Percentiles rank a stretch among this genome's conserved stretches.
Evolutionary conservation across 2,329 filamentous ascomycete species (phyloP).

Genomic region (Pochonia chlamydosporia): DNA sequence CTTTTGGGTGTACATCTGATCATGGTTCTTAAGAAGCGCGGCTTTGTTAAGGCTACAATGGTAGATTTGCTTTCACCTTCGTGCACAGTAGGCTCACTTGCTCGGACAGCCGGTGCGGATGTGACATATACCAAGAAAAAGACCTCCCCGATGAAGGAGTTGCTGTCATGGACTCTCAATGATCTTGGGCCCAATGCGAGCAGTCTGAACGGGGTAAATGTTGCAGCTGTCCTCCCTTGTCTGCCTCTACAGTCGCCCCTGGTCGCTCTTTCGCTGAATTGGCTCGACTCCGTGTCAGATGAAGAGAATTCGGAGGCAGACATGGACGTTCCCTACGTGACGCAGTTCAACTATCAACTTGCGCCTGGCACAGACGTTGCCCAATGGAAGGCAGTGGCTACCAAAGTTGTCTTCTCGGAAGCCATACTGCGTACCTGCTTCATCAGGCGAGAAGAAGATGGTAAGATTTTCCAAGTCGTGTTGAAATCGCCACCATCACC

Average conservation of each 20-base stretch:
- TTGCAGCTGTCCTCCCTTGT: slow-evolving; percentile 11
- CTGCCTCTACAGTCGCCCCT: slow-evolving; percentile 13
- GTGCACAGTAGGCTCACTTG: slow-evolving; percentile 11
- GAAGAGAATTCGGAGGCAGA: background rate
- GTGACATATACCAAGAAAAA: background rate
- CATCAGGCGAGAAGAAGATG: slow-evolving; percentile 11
- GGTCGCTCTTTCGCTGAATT: slow-evolving; percentile 11
- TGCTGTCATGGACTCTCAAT: background rate
- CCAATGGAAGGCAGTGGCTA: slow-evolving; percentile 11
- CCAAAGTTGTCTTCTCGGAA: slow-evolving; percentile 10
- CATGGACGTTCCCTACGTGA: slow-evolving; percentile 14
- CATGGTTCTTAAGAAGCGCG: slow-evolving; percentile 9
- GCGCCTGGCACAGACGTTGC: slow-evolving; percentile 8
- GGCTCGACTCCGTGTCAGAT: slow-evolving; percentile 4
- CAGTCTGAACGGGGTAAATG: background rate
- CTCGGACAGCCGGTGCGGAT: background rate
- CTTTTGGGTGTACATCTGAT: slow-evolving; percentile 15
- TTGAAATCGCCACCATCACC: slow-evolving; percentile 6
- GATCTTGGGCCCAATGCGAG: background rate
- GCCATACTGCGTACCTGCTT: slow-evolving; percentile 16
- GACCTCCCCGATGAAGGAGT: background rate
- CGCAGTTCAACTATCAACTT: slow-evolving; percentile 14
- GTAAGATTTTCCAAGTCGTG: slow-evolving; percentile 15
- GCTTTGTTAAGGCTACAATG: slow-evolving; percentile 10
- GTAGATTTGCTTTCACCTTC: slow-evolving; percentile 3